Evolutionary conservation across 139 green algal genomes (phyloP).

Genomic region (Chlamydomonas incerta): DNA sequence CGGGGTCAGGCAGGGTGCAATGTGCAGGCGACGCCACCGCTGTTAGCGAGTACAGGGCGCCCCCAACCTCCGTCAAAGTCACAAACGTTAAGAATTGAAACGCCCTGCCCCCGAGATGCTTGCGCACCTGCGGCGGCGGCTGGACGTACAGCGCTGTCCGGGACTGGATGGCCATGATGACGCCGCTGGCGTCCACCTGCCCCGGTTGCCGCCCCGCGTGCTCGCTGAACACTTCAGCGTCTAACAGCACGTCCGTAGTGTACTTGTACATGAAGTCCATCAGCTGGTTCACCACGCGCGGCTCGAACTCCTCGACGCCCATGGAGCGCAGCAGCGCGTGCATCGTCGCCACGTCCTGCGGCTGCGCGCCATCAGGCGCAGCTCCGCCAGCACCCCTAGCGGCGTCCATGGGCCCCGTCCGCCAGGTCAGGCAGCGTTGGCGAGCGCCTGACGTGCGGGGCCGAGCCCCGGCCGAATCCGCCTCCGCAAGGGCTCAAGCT

Average conservation of each 20-base stretch:
- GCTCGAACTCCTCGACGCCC: constrained; percentile 85
- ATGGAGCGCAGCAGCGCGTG: constrained; percentile 60
- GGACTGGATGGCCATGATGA: constrained; percentile 76
- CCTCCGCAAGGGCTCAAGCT: no score
- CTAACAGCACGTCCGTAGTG: constrained; percentile 76
- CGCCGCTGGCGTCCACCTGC: constrained; percentile 68
- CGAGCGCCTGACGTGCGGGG: no score
- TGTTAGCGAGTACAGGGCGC: no score
- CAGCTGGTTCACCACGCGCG: constrained; percentile 77
- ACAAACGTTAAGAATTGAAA: no score
- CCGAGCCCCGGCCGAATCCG: no score
- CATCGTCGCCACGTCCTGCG: constrained; percentile 38
- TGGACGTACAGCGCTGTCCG: constrained; percentile 53
- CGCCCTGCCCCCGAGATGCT: no score
- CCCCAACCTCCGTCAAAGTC: no score
- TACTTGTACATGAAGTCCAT: constrained; percentile 90
- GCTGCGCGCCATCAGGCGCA: neutral
- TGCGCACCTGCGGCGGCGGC: constrained; percentile 39
- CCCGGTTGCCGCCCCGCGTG: constrained; percentile 48
- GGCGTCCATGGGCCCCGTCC: no score
- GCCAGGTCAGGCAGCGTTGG: no score
- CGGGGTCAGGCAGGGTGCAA: no score
- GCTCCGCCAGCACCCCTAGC: no score
- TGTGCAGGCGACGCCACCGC: no score
- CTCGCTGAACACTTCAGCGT: constrained; percentile 73